A percentile compares a stretch with the other conserved stretches of the same genome.
Evolutionary conservation across 495 filamentous ascomycete species (phyloP).

Genomic region (Xylaria venustula): DNA sequence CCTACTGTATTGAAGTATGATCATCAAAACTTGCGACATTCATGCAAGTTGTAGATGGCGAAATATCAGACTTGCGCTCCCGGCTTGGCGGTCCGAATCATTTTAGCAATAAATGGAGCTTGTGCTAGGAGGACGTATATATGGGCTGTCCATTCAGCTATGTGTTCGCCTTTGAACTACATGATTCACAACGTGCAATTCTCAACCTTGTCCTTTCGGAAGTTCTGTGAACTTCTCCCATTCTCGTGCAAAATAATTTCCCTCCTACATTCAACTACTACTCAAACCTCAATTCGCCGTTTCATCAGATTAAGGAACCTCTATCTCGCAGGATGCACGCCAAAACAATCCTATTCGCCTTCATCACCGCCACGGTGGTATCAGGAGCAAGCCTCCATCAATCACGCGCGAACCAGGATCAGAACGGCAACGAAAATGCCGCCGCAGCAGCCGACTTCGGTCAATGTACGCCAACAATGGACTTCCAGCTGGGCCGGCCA

Average conservation of each 20-base stretch:
- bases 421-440: not conserved
- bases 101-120: not conserved
- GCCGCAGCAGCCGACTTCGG: conserved; percentile 41
- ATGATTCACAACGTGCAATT: no score
- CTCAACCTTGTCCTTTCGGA: not conserved
- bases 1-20: not conserved
- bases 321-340: conserved; percentile 26
- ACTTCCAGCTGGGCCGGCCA: conserved; percentile 48
- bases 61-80: not conserved
- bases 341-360: conserved; percentile 27
- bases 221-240: conserved; percentile 1
- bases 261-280: not conserved
- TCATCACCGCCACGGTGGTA: conserved; percentile 24
- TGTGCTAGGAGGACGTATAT: no score
- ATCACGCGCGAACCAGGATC: not conserved
- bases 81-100: not conserved
- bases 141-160: no score
- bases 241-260: not conserved
- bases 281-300: not conserved
- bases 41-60: not conserved
- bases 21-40: not conserved
- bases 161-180: no score
- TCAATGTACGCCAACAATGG: conserved; percentile 50
- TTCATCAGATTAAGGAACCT: not conserved
- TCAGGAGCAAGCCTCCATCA: not conserved